Percentiles rank a stretch among this genome's conserved stretches.
phyloP scores from a whole-genome alignment of 2,329 filamentous ascomycete genomes.

The Colletotrichum brevisporum region DNA sequence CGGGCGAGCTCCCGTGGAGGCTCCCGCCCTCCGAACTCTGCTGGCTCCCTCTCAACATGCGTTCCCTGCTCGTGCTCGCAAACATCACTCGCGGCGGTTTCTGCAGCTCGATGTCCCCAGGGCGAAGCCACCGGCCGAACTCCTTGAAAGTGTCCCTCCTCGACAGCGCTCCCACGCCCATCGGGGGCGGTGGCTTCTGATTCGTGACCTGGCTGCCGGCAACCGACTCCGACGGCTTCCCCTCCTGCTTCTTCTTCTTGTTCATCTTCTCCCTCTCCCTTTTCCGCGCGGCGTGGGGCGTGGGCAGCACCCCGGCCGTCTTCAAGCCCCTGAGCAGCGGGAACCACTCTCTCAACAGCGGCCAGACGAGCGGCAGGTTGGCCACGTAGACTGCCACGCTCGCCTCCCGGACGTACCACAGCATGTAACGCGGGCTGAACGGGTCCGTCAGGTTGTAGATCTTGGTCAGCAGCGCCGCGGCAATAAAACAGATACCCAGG shows the following conservation, averaged over 20 bases:
- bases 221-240: background rate
- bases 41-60: background rate
- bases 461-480: conserved; percentile 59
- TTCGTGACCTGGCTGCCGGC: background rate
- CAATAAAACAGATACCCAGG: conserved; percentile 63
- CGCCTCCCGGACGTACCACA: conserved; percentile 69
- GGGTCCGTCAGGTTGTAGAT: conserved; percentile 55
- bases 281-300: background rate
- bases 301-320: conserved; percentile 5
- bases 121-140: conserved; percentile 24
- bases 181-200: background rate
- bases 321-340: conserved; percentile 19
- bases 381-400: conserved; percentile 66
- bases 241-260: too few relatives aligned
- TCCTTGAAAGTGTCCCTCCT: conserved; percentile 19
- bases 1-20: background rate
- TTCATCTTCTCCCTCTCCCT: background rate
- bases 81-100: background rate
- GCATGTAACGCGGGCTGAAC: conserved; percentile 52
- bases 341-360: conserved; percentile 58
- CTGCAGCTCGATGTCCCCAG: conserved; percentile 22
- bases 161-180: background rate
- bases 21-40: background rate
- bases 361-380: conserved; percentile 68
- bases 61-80: conserved; percentile 1